phyloP scores from a whole-genome alignment of 306 rosid genomes.

The Ormosia emarginata region DNA sequence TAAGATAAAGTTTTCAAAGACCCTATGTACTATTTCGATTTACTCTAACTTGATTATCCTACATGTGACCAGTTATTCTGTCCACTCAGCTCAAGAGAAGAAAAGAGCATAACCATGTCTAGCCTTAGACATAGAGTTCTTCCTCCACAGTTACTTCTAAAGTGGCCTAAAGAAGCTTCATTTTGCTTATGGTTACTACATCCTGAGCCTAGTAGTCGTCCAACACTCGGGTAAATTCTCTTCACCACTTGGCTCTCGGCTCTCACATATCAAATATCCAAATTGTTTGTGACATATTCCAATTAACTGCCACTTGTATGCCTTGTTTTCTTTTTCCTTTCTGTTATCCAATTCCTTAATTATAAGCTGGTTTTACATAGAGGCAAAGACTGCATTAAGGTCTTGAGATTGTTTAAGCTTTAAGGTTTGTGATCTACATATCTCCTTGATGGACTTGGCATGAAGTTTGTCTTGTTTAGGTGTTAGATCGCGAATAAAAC shows the following conservation, averaged over 20 bases:
- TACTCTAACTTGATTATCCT: slow-evolving; percentile 36
- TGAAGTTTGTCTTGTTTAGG: not conserved
- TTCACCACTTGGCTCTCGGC: slow-evolving; percentile 1
- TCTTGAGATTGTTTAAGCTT: not conserved
- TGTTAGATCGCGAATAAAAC: not conserved
- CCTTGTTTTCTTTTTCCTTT: not conserved
- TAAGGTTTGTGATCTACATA: not conserved
- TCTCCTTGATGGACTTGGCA: not conserved
- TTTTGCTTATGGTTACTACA: slow-evolving; percentile 95
- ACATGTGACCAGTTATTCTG: slow-evolving; percentile 78
- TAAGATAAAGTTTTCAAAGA: slow-evolving; percentile 1
- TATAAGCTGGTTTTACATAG: not conserved
- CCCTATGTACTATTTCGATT: slow-evolving; percentile 3
- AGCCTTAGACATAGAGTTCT: slow-evolving; percentile 94
- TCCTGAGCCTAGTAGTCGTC: slow-evolving; percentile 88
- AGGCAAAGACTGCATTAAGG: not conserved
- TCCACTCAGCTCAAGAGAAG: slow-evolving; percentile 83
- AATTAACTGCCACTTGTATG: not conserved
- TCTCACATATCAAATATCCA: not conserved
- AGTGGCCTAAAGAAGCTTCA: slow-evolving; percentile 98
- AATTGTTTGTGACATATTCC: not conserved
- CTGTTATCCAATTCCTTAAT: not conserved
- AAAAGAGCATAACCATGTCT: slow-evolving; percentile 82
- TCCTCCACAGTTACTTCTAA: slow-evolving; percentile 94
- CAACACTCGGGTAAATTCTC: slow-evolving; percentile 64